Conservation (phyloP, 2,329 filamentous ascomycete species). For the Fusarium virguliforme region DNA sequence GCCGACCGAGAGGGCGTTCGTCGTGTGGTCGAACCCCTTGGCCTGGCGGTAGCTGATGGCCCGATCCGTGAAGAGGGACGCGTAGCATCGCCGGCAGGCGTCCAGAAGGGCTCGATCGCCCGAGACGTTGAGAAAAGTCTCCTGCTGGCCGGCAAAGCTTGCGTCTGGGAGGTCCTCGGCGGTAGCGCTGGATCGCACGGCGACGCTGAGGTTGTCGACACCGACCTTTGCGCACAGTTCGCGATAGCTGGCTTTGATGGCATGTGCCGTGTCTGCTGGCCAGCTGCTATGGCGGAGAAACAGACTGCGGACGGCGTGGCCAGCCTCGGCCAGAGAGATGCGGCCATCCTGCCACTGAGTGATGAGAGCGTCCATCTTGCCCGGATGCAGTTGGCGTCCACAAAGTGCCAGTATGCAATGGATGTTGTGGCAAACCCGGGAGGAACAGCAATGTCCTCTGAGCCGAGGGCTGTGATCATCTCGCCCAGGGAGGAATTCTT, state of each 20-base stretch:
- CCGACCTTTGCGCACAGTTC: constrained; percentile 47
- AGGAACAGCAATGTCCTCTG: constrained; percentile 54
- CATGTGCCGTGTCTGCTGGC: constrained; percentile 50
- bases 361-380: constrained; percentile 51
- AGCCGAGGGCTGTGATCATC: constrained; percentile 54
- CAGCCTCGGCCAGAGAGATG: constrained; percentile 52
- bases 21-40: constrained; percentile 51
- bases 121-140: constrained; percentile 57
- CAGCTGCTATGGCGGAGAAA: constrained; percentile 53
- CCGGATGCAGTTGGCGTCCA: constrained; percentile 55
- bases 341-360: constrained; percentile 53
- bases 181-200: constrained; percentile 58
- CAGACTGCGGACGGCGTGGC: constrained; percentile 50
- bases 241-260: constrained; percentile 52
- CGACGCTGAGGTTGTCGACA: constrained; percentile 52
- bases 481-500: constrained; percentile 60
- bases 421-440: constrained; percentile 57
- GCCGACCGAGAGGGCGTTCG: constrained; percentile 51
- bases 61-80: constrained; percentile 58
- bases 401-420: constrained; percentile 54
- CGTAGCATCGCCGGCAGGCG: constrained; percentile 57
- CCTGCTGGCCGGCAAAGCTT: constrained; percentile 59
- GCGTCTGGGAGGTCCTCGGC: constrained; percentile 59
- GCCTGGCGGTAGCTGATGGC: constrained; percentile 56
- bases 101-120: constrained; percentile 53